Evolutionary conservation across 768 basidiomycete species (phyloP).

Genomic region (Trametes sanguinea): DNA sequence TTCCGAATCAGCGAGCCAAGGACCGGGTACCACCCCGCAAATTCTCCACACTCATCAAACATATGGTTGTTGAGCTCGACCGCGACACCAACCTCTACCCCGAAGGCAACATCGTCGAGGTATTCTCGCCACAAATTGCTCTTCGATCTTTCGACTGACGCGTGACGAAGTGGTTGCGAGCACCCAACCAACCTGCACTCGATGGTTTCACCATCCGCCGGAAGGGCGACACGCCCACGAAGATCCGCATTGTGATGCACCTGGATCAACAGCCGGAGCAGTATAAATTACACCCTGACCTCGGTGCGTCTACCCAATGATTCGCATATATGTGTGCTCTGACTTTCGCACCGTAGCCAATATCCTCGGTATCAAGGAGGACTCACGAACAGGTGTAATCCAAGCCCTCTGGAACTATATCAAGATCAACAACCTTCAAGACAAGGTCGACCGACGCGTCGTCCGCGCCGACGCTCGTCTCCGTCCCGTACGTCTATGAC

Average conservation of each 20-base stretch:
- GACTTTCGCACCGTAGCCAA: conserved; percentile 40
- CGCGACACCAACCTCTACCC: conserved; percentile 79
- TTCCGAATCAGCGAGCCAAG: conserved; percentile 59
- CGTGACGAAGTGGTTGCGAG: conserved; percentile 54
- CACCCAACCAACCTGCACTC: conserved; percentile 57
- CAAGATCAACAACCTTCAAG: conserved; percentile 80
- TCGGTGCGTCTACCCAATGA: conserved; percentile 48
- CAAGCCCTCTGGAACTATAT: conserved; percentile 92
- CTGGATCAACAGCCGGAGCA: conserved; percentile 87
- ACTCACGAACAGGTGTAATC: conserved; percentile 77
- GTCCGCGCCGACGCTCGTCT: conserved; percentile 72
- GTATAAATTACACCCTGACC: conserved; percentile 75
- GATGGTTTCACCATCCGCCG: conserved; percentile 88
- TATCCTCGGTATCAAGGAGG: conserved; percentile 80
- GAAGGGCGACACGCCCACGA: conserved; percentile 76
- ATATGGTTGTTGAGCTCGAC: conserved; percentile 85
- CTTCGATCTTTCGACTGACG: background rate
- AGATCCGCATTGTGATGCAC: conserved; percentile 81
- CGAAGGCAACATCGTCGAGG: conserved; percentile 90
- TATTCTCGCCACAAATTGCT: conserved; percentile 35
- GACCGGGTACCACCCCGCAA: conserved; percentile 69
- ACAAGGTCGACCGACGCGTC: conserved; percentile 73
- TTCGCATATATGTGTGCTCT: background rate
- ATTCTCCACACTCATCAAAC: conserved; percentile 84
- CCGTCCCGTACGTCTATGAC: conserved; percentile 48